Base-by-base conservation (phyloP, 768 basidiomycete species). In the Crucibulum laeve region DNA sequence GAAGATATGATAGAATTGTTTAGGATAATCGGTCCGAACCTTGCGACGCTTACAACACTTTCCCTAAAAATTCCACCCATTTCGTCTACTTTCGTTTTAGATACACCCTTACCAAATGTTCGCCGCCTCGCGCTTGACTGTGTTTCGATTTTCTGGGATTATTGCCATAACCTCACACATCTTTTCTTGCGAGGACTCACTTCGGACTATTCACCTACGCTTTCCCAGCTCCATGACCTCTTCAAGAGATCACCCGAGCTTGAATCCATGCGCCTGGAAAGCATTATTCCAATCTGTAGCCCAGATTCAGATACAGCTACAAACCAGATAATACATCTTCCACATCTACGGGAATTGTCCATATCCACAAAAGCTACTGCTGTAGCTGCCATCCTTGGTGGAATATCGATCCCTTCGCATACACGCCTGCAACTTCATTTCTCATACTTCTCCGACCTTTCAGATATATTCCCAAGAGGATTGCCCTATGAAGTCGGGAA, bases 131-230 rank as follows among this genome's bases (percentile, higher is more conserved):
- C 49, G 0, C 58, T 73, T 2, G 61, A 65, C 25, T 52, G 63
- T 17, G 62, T 71, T 18, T 54, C 65, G 0, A 47, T 72, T 1
- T 54, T 44, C 5, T 71, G 67, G 68, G 47, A 62, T n/a, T 47
- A 49, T 13, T 68, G 63, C 46, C 34, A 42, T 0, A 50, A 56
- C 26, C 57, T 73, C 25, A 59, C 59, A 15, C 53, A 63, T 38
- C 57, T 73, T 13, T 58, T 60, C 11, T 51, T 73, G 8, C 61
- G 64, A 26, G 59, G 64, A 0, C 57, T 69, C 7, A 44, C 45
- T 25, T 42, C 57, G 5, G 57, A 59, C 2, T 54, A 53, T 32
- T 63, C 59, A 5, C 70, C 68, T 14, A 60, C 69, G 3, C 40
- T 67, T 14, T 28, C 50, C 14, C 60, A 69, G 41, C 50, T 73